Conservation (phyloP, 2,329 filamentous ascomycete genomes). For the Penicillium capsulatum region DNA sequence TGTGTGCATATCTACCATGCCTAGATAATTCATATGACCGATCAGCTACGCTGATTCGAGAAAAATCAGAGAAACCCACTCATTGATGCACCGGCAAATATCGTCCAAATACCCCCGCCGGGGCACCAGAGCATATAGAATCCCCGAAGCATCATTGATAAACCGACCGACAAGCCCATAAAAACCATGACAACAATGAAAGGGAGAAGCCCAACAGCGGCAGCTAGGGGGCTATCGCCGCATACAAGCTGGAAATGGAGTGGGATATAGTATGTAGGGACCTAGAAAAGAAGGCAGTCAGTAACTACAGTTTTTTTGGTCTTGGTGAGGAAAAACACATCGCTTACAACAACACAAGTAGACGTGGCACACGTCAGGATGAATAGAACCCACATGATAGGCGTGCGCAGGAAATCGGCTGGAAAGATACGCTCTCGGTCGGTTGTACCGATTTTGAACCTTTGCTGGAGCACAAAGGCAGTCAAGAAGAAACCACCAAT, state of each 20-base stretch:
- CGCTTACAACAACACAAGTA: conserved; percentile 14
- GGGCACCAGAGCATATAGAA: conserved; percentile 22
- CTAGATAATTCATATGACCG: too few relatives aligned
- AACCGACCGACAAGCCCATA: conserved; percentile 10
- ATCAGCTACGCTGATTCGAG: too few relatives aligned
- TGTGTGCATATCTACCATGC: too few relatives aligned
- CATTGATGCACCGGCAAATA: conserved; percentile 15
- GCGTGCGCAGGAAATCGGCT: conserved; percentile 6
- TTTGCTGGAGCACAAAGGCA: conserved; percentile 43
- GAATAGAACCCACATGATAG: conserved; percentile 13
- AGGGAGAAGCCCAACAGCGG: conserved; percentile 17
- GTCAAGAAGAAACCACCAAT: conserved; percentile 45
- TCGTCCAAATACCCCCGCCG: conserved; percentile 8
- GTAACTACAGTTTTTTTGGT: too few relatives aligned
- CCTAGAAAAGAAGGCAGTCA: conserved; percentile 1
- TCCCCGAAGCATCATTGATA: conserved; percentile 12
- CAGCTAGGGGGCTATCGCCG: conserved; percentile 13
- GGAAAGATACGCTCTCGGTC: conserved; percentile 10
- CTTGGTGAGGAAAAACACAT: too few relatives aligned
- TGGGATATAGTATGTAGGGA: conserved; percentile 17
- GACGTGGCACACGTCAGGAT: conserved; percentile 6
- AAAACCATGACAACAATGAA: conserved; percentile 22
- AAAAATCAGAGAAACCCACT: conserved; percentile 2
- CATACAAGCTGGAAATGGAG: conserved; percentile 19
- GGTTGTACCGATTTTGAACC: conserved; percentile 8